A percentile compares a stretch with the other conserved stretches of the same genome.
These are phyloP conservation scores for Ustilago vetiveriae DNA, from an alignment of 1,284 basidiomycete genomes.

Conservation along the genomic window DNA sequence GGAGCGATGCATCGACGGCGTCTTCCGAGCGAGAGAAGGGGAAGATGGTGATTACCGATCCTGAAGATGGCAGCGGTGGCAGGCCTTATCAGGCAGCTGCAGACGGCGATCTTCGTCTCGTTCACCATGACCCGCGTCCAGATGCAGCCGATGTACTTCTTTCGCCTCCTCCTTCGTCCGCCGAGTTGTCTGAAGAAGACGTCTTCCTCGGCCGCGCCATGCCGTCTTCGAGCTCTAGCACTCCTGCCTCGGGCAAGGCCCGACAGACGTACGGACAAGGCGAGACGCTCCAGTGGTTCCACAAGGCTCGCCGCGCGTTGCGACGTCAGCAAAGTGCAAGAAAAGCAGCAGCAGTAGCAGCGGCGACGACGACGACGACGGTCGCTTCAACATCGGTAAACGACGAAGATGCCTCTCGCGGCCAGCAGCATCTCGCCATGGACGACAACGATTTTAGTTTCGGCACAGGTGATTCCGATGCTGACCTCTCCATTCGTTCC, in stretches of 20 bases:
- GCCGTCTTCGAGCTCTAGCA: constrained; percentile 18
- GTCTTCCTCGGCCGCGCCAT: constrained; percentile 8
- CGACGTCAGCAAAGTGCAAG: constrained; percentile 35
- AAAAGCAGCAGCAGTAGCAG: constrained; percentile 8
- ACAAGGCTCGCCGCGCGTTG: constrained; percentile 46
- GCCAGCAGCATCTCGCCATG: neutral
- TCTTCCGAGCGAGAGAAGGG: constrained; percentile 27
- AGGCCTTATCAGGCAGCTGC: constrained; percentile 46
- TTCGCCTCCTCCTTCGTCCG: constrained; percentile 15
- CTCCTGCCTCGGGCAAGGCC: constrained; percentile 19
- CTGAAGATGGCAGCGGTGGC: constrained; percentile 48
- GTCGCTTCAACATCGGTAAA: constrained; percentile 1
- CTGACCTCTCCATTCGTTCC: constrained; percentile 34
- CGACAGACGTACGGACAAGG: constrained; percentile 26
- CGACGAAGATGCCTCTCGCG: constrained; percentile 1
- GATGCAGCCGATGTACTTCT: constrained; percentile 40
- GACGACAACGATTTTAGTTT: constrained; percentile 19
- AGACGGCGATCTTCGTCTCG: constrained; percentile 48
- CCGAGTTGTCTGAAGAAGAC: constrained; percentile 28
- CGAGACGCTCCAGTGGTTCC: constrained; percentile 55
- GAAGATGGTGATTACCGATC: constrained; percentile 49
- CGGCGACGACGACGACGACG: no score
- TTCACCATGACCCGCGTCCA: constrained; percentile 54
- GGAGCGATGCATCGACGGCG: constrained; percentile 1
- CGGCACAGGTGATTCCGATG: constrained; percentile 31